Conservation (phyloP, 106 monocot species). For the Dactylorhiza incarnata region DNA sequence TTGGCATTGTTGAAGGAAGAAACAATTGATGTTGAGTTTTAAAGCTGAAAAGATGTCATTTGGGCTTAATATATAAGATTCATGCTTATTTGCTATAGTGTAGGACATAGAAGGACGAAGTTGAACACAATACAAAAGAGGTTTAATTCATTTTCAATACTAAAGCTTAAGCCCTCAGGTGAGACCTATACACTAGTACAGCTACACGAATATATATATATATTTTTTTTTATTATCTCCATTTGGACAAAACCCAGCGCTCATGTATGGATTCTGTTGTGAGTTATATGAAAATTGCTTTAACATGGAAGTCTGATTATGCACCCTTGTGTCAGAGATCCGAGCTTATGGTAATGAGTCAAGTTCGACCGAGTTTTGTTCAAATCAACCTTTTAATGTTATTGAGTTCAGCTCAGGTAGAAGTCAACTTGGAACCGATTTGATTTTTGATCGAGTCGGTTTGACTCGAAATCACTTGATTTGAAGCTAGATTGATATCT, state of each 20-base stretch:
- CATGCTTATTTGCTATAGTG: neutral
- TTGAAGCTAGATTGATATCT: no score
- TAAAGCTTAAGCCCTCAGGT: neutral
- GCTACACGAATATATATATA: neutral
- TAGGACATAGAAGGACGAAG: neutral
- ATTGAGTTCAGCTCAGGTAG: no score
- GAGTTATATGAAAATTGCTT: neutral
- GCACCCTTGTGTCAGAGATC: neutral
- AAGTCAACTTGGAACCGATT: no score
- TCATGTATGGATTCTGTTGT: neutral
- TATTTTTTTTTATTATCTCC: no score
- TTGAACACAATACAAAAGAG: neutral
- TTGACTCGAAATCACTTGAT: no score
- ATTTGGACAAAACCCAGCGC: no score
- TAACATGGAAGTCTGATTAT: neutral
- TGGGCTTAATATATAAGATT: neutral
- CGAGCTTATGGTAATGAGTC: neutral
- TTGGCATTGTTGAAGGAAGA: neutral
- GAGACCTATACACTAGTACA: neutral
- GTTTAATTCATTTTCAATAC: neutral
- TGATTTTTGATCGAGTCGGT: no score
- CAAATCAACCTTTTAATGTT: no score
- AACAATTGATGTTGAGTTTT: neutral
- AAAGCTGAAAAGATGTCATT: neutral
- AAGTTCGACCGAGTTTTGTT: no score